phyloP scores from a whole-genome alignment of 1,139 yeast species.

The Candida sojae region DNA sequence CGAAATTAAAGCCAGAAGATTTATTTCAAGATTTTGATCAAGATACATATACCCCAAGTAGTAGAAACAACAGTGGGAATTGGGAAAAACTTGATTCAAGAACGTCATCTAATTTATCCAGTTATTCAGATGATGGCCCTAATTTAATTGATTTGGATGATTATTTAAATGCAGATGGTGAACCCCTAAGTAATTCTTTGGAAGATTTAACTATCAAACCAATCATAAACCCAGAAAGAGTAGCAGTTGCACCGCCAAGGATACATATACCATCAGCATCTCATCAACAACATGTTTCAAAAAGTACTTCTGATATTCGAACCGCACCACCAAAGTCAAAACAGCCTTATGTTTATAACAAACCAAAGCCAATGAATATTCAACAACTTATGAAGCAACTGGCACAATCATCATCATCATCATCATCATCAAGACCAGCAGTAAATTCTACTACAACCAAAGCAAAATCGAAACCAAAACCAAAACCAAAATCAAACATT shows the following conservation, averaged over 20 bases:
- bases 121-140: constrained; percentile 13
- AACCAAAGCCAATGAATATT: constrained; percentile 46
- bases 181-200: constrained; percentile 13
- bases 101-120: constrained; percentile 17
- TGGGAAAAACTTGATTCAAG: constrained; percentile 32
- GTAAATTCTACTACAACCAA: too few species aligned
- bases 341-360: constrained; percentile 35
- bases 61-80: constrained; percentile 14
- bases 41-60: constrained; percentile 18
- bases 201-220: constrained; percentile 22
- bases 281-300: constrained; percentile 9
- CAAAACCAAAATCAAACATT: constrained; percentile 24
- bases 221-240: constrained; percentile 10
- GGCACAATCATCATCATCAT: constrained; percentile 18
- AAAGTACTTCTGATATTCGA: constrained; percentile 12
- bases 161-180: constrained; percentile 6
- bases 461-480: background rate
- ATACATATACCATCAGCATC: constrained; percentile 1
- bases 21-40: constrained; percentile 52
- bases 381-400: constrained; percentile 20
- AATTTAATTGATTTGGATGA: constrained; percentile 41
- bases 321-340: constrained; percentile 12
- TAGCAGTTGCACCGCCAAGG: background rate
- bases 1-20: constrained; percentile 20
- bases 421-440: too few species aligned